Conservation (phyloP, 305 asterid genomes). For the Andrographis paniculata region DNA sequence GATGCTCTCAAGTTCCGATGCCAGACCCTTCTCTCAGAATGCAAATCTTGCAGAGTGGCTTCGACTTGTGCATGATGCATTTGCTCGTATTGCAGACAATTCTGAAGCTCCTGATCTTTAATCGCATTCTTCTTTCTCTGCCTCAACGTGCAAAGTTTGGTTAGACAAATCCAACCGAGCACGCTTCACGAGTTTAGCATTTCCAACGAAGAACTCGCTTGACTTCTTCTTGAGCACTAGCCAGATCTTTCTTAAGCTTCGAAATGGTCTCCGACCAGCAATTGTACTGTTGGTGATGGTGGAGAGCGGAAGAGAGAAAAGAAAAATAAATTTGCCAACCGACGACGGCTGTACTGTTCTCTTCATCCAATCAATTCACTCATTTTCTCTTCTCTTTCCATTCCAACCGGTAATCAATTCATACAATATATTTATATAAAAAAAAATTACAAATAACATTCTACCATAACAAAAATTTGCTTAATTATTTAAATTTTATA, state of each 20-base stretch:
- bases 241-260: constrained; percentile 48
- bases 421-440: too few species aligned
- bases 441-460: too few species aligned
- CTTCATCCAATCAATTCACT: too few species aligned
- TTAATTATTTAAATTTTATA: too few species aligned
- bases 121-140: constrained; percentile 51
- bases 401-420: too few species aligned
- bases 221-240: constrained; percentile 41
- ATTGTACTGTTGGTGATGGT: constrained; percentile 44
- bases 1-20: constrained; percentile 44
- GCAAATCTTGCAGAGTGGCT: constrained; percentile 55
- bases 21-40: constrained; percentile 50
- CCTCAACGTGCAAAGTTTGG: constrained; percentile 56
- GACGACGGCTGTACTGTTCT: too few species aligned
- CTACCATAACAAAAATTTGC: too few species aligned
- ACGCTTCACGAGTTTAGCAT: constrained; percentile 45
- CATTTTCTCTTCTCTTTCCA: too few species aligned
- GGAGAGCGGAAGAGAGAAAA: too few species aligned
- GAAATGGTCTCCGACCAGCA: constrained; percentile 58
- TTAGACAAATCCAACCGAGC: constrained; percentile 50
- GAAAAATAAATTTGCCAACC: too few species aligned
- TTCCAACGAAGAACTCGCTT: constrained; percentile 41
- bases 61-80: constrained; percentile 42
- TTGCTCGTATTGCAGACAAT: constrained; percentile 46
- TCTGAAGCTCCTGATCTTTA: constrained; percentile 73